Conservation (phyloP, 345 rosid species). For the Ailanthus altissimus region DNA sequence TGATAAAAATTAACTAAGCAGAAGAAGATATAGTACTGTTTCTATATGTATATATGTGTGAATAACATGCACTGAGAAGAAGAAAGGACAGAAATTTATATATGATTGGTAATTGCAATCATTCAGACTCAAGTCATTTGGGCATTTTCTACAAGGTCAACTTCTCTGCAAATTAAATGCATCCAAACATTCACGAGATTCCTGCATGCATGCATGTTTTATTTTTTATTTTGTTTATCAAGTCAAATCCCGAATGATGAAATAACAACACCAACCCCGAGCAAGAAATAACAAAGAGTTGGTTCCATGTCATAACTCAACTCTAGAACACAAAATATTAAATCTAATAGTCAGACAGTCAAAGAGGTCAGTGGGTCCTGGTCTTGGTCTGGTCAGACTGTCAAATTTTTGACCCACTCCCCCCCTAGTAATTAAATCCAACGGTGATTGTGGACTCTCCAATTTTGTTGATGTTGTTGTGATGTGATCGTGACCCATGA, state of each 20-base stretch:
- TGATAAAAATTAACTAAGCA: too few species aligned
- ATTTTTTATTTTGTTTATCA: too few species aligned
- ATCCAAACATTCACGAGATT: background rate
- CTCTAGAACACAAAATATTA: background rate
- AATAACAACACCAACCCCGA: background rate
- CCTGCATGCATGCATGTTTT: background rate
- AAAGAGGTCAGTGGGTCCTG: background rate
- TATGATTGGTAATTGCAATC: background rate
- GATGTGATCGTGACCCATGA: background rate
- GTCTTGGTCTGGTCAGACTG: background rate
- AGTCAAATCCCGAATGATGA: background rate
- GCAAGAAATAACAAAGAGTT: background rate
- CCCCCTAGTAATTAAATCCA: background rate
- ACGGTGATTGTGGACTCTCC: slow-evolving; percentile 6
- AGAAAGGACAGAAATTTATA: too few species aligned
- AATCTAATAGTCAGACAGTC: slow-evolving; percentile 1
- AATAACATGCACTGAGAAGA: background rate
- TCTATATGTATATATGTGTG: too few species aligned
- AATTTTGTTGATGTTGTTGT: background rate
- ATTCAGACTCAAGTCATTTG: background rate
- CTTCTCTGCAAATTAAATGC: background rate
- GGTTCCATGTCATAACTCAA: background rate
- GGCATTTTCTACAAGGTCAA: background rate
- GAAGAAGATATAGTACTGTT: background rate
- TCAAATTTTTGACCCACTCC: background rate